These are phyloP conservation scores for Gyromitra esculenta DNA, from an alignment of 2,329 filamentous ascomycete species.

Conservation along the genomic window DNA sequence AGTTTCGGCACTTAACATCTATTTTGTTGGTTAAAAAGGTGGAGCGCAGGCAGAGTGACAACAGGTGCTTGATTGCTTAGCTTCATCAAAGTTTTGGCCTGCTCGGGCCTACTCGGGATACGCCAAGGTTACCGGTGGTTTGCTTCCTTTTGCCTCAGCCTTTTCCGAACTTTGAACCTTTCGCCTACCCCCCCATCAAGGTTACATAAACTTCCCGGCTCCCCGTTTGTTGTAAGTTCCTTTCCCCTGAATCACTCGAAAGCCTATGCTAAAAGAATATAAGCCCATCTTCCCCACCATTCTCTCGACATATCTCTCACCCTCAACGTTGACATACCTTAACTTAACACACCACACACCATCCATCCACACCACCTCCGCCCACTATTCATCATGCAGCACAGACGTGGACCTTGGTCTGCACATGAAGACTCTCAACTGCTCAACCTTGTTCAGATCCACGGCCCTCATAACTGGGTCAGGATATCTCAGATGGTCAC, in stretches of 20 bases:
- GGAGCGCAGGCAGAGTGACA: constrained; percentile 37
- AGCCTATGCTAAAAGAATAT: constrained; percentile 48
- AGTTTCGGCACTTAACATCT: constrained; percentile 49
- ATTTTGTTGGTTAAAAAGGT: constrained; percentile 33
- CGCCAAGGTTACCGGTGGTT: constrained; percentile 37
- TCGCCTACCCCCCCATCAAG: constrained; percentile 27
- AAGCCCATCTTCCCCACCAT: constrained; percentile 44
- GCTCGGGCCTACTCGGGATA: constrained; percentile 39
- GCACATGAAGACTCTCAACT: constrained; percentile 77
- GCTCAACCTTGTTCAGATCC: constrained; percentile 73
- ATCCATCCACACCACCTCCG: constrained; percentile 7
- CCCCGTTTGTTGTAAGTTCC: constrained; percentile 38
- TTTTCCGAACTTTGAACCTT: constrained; percentile 23
- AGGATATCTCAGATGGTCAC: constrained; percentile 79
- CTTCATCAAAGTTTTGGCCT: constrained; percentile 41
- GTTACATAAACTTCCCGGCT: constrained; percentile 47
- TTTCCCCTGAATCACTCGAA: constrained; percentile 45
- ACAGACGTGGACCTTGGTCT: constrained; percentile 84
- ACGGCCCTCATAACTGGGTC: constrained; percentile 89
- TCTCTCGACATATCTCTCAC: constrained; percentile 30
- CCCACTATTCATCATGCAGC: constrained; percentile 57
- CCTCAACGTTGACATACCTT: constrained; percentile 39
- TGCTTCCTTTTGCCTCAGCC: constrained; percentile 44
- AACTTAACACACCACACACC: constrained; percentile 21
- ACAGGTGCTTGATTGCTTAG: constrained; percentile 37